Conservation (phyloP, 129 eudicot genomes). For the Helianthus annuus region HanXRQr2.0-SUNRISE NC_035433.2:94924053-94924552, state of each 20-base stretch:
- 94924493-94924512: no score
- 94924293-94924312: background rate
- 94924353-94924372: no score
- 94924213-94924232: constrained; percentile 91
- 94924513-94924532: no score
- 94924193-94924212: constrained; percentile 91
- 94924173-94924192: constrained; percentile 96
- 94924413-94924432: no score
- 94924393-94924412: no score
- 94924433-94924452: no score
- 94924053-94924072: constrained; percentile 49
- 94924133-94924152: constrained; percentile 86
- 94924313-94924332: no score
- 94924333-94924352: no score
- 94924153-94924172: constrained; percentile 98
- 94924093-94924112: constrained; percentile 67
- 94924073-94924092: constrained; percentile 95
- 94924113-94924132: constrained; percentile 88
- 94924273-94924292: constrained; percentile 56
- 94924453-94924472: no score
- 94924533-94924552: no score
- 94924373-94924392: no score
- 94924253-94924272: constrained; percentile 91
- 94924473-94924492: no score
- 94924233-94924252: constrained; percentile 86